Conservation (phyloP, 768 basidiomycete species). For the Trametes punicea region DNA sequence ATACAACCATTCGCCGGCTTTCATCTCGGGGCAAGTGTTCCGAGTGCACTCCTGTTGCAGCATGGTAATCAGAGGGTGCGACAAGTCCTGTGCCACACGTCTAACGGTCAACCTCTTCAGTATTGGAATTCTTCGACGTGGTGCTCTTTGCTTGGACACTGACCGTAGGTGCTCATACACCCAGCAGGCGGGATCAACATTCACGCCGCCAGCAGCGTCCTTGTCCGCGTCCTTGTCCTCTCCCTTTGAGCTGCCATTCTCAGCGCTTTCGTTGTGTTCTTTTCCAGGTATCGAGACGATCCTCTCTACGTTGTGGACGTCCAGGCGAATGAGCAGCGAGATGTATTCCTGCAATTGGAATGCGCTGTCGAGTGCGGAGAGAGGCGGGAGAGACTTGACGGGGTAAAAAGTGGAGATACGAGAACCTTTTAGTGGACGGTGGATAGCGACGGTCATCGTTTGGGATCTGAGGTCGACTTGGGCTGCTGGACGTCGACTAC, state of each 20-base stretch:
- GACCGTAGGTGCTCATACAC: conserved; percentile 68
- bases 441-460: conserved; percentile 34
- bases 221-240: conserved; percentile 30
- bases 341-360: conserved; percentile 97
- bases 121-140: not conserved
- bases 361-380: conserved; percentile 79
- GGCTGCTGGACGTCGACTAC: not conserved
- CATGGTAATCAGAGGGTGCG: conserved; percentile 80
- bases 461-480: not conserved
- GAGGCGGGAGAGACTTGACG: conserved; percentile 63
- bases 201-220: conserved; percentile 43
- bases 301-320: conserved; percentile 84
- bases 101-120: conserved; percentile 35
- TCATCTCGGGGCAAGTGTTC: conserved; percentile 92
- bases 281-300: conserved; percentile 76
- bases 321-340: conserved; percentile 75
- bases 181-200: conserved; percentile 83
- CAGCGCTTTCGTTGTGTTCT: conserved; percentile 26
- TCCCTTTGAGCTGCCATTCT: conserved; percentile 12
- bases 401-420: conserved; percentile 80
- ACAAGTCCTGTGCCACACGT: conserved; percentile 84
- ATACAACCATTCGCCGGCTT: conserved; percentile 98
- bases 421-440: conserved; percentile 72
- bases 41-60: conserved; percentile 87
- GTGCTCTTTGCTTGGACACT: conserved; percentile 10